These are phyloP conservation scores for Pestalotiopsis sp. DNA, from an alignment of 2,329 filamentous ascomycete species.

Conservation along the genomic window DNA sequence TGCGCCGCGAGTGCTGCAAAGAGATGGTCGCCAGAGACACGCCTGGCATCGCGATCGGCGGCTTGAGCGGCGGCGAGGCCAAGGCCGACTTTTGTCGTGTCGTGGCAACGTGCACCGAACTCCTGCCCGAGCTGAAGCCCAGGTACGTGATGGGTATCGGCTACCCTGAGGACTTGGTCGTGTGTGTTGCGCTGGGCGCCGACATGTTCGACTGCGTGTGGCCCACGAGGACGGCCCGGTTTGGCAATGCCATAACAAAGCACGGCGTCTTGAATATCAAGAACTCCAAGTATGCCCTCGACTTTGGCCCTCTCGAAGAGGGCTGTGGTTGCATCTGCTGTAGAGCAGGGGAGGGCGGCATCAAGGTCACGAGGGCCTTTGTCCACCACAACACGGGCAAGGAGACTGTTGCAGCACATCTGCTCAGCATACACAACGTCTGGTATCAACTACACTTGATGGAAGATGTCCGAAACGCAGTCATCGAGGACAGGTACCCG, in stretches of 20 bases:
- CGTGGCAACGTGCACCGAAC: constrained; percentile 78
- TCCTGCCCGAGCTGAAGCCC: constrained; percentile 90
- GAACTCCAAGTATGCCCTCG: constrained; percentile 70
- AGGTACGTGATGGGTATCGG: constrained; percentile 99
- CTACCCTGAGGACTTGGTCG: constrained; percentile 93
- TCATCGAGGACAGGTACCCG: constrained; percentile 80
- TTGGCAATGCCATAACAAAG: constrained; percentile 89
- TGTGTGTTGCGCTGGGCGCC: constrained; percentile 84
- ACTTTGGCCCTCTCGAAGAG: constrained; percentile 82
- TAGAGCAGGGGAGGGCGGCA: constrained; percentile 62
- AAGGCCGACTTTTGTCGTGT: constrained; percentile 92
- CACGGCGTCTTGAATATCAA: constrained; percentile 82
- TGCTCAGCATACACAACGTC: constrained; percentile 93
- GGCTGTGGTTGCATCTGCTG: constrained; percentile 83
- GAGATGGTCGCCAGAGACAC: constrained; percentile 91
- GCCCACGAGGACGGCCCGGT: constrained; percentile 93
- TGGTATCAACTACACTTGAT: constrained; percentile 89
- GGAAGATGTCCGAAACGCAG: constrained; percentile 70
- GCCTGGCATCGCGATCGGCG: constrained; percentile 94
- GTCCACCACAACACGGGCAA: constrained; percentile 90
- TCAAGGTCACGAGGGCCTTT: constrained; percentile 85
- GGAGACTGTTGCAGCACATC: constrained; percentile 85
- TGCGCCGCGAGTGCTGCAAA: constrained; percentile 78
- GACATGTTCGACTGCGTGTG: constrained; percentile 99
- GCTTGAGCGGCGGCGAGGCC: constrained; percentile 90